Percentiles rank a stretch among this genome's conserved stretches.
Evolutionary conservation across 495 filamentous ascomycete genomes (phyloP).

Genomic region (Annulohypoxylon maeteangense): DNA sequence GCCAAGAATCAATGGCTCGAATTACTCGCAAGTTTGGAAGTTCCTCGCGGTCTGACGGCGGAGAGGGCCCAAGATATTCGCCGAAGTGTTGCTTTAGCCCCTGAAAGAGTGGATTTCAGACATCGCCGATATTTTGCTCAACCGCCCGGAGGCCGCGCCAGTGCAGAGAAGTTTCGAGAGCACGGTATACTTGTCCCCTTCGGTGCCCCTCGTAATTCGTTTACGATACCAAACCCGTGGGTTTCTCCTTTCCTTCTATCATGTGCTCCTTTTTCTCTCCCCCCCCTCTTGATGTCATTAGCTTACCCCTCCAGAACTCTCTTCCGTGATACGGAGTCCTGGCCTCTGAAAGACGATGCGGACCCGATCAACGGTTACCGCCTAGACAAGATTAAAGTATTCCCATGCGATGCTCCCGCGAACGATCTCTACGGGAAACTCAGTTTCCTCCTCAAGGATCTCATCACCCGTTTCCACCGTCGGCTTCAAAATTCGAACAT

Average conservation of each 20-base stretch:
- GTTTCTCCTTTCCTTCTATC: conserved; percentile 4
- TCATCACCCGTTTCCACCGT: conserved; percentile 28
- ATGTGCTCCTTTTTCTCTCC: neutral
- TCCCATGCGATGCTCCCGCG: conserved; percentile 16
- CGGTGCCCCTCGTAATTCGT: conserved; percentile 41
- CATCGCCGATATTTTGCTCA: conserved; percentile 30
- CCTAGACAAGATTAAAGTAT: conserved; percentile 22
- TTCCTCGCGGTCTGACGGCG: conserved; percentile 26
- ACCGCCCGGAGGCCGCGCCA: conserved; percentile 30
- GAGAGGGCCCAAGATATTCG: conserved; percentile 34
- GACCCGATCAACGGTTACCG: conserved; percentile 47
- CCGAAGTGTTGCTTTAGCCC: conserved; percentile 36
- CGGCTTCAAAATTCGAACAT: conserved; percentile 18
- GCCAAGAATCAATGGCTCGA: conserved; percentile 33
- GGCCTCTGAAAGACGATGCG: conserved; percentile 37
- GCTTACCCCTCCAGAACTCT: conserved; percentile 29
- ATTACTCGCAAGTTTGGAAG: conserved; percentile 30
- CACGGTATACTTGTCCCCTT: conserved; percentile 51
- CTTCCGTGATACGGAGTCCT: conserved; percentile 23
- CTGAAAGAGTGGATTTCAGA: conserved; percentile 38
- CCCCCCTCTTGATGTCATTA: too few relatives aligned
- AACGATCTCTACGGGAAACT: conserved; percentile 51
- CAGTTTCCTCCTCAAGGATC: conserved; percentile 32
- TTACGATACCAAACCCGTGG: conserved; percentile 49
- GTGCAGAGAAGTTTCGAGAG: conserved; percentile 40